Base-by-base conservation (phyloP, 495 filamentous ascomycete species). In the Pyrenopolyporus hunteri region DNA sequence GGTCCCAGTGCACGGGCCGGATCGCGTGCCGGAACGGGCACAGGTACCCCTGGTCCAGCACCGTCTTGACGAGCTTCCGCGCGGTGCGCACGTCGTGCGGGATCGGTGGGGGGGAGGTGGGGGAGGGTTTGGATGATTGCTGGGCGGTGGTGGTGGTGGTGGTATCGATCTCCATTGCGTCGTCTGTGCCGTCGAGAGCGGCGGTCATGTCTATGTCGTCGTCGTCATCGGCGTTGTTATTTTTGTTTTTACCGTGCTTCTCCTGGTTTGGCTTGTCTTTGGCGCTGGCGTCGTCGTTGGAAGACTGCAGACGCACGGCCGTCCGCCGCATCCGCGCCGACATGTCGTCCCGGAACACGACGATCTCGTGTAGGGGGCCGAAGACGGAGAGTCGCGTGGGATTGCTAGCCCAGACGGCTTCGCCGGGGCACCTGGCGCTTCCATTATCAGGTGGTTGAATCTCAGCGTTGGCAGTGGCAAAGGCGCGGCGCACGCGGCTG, bases 31-130 rank as follows among this genome's bases (percentile, higher is more conserved):
- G 88, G 74, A 97, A 98, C 0, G 94, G 94, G 0, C 89, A 87
- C 4, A 98, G 76, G 31, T 89, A 87, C 3, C 90, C 91, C 72
- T 98, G 94, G 65, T 97, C 93, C n/a, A 98, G 80, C 23, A 98
- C 69, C 0, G 95, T 96, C 69, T 95, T 96, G 63, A 92, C 90
- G 0, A 97, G 79, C 66, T 90, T 91, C 43, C 92, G 85, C n/a
- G 92, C 89, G 48, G 82, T 79, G 26, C 71, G 74, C 11, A 82
- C 67, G 37, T 88, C 82, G 42, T 82, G 70, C 16, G 83, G 76
- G 6, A 81, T 33, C 2, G 43, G 71, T 35, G 36, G 63, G 57
- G 66, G 16, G 0, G 47, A n/a, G 66, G 55, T 29, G 57, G 51
- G 53, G 70, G 60, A 40, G 23, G 62, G n/a, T n/a, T n/a, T n/a